Evolutionary conservation across 805 yeast species (phyloP).

Genomic region (Teunomyces pallodes): DNA sequence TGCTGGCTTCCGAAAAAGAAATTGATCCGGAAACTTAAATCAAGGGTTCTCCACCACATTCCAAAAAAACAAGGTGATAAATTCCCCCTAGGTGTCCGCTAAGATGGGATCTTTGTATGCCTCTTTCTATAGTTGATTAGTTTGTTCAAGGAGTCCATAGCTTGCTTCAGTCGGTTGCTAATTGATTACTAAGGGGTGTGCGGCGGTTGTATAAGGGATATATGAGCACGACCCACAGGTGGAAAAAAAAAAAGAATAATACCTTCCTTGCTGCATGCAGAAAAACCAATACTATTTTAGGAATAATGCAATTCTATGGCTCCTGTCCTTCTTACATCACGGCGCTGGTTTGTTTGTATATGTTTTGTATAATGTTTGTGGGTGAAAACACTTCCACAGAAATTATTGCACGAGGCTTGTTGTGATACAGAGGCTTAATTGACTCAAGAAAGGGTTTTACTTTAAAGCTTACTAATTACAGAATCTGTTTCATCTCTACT

Average conservation of each 20-base stretch:
- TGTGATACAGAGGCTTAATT: too few species aligned
- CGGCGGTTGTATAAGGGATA: background rate
- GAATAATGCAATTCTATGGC: background rate
- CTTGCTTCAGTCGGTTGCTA: background rate
- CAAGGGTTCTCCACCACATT: background rate
- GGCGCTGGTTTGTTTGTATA: slow-evolving; percentile 2
- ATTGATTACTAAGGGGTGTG: background rate
- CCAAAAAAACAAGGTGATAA: background rate
- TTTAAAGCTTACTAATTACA: too few species aligned
- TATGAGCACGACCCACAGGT: background rate
- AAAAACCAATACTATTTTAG: background rate
- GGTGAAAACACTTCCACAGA: too few species aligned
- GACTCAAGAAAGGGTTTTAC: too few species aligned
- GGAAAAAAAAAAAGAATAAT: background rate
- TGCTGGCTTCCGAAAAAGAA: slow-evolving; percentile 1
- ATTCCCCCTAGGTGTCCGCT: too few species aligned
- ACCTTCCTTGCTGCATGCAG: background rate
- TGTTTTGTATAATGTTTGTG: background rate
- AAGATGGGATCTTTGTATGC: background rate
- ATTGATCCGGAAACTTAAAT: background rate
- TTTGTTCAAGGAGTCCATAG: background rate
- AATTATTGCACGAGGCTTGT: too few species aligned
- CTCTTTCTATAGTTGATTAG: background rate
- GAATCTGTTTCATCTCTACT: too few species aligned
- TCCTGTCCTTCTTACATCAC: background rate